Evolutionary conservation across 768 basidiomycete genomes (phyloP).

Genomic region (Sporobolomyces roseus): DNA sequence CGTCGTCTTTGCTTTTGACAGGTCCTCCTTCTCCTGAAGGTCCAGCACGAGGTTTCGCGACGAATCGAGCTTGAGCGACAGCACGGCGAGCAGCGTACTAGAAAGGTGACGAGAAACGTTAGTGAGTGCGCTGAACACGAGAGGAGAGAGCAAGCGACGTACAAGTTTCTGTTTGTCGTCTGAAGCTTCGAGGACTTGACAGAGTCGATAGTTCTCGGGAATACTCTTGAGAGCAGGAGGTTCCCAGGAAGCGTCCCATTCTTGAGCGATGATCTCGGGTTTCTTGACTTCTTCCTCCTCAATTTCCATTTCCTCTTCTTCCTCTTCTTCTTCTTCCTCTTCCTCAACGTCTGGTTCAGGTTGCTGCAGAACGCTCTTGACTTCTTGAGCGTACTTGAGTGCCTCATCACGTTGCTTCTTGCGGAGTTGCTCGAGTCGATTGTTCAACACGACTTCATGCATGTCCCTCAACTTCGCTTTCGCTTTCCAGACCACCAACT

Average conservation of each 20-base stretch:
- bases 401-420: slow-evolving; percentile 96
- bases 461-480: slow-evolving; percentile 91
- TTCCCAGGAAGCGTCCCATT: slow-evolving; percentile 30
- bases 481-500: slow-evolving; percentile 91
- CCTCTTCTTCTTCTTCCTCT: slow-evolving; percentile 51
- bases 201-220: slow-evolving; percentile 67
- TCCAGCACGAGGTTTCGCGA: slow-evolving; percentile 59
- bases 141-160: slow-evolving; percentile 46
- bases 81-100: slow-evolving; percentile 74
- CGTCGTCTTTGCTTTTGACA: slow-evolving; percentile 45
- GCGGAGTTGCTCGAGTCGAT: slow-evolving; percentile 90
- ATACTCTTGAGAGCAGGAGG: slow-evolving; percentile 44
- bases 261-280: slow-evolving; percentile 58
- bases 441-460: slow-evolving; percentile 94
- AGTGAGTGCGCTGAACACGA: background rate
- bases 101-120: background rate
- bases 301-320: slow-evolving; percentile 58
- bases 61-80: slow-evolving; percentile 80
- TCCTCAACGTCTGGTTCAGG: slow-evolving; percentile 58
- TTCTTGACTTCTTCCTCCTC: slow-evolving; percentile 68
- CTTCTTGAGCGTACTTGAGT: slow-evolving; percentile 83
- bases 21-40: slow-evolving; percentile 49
- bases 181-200: slow-evolving; percentile 61
- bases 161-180: slow-evolving; percentile 67
- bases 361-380: slow-evolving; percentile 53